Conservation (phyloP, 2,329 filamentous ascomycete species). For the Xylaria sp. region DNA sequence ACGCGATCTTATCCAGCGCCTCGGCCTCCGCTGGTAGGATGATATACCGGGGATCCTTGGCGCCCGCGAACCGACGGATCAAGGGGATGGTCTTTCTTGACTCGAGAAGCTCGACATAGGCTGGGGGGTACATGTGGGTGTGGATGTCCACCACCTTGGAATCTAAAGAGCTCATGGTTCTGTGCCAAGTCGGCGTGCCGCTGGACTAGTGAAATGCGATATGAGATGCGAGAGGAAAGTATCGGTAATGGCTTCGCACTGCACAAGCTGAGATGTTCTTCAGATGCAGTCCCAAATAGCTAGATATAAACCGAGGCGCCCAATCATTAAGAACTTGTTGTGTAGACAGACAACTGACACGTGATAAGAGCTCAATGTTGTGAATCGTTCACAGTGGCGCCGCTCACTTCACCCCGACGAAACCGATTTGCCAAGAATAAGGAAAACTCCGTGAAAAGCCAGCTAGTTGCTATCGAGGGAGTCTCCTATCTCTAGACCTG, state of each 20-base stretch:
- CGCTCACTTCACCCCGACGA: background rate
- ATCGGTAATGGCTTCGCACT: background rate
- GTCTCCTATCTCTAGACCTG: constrained; percentile 17
- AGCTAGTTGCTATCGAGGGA: background rate
- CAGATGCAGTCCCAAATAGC: background rate
- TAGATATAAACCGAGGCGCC: background rate
- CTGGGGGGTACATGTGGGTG: constrained; percentile 75
- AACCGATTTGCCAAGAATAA: background rate
- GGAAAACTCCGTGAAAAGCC: background rate
- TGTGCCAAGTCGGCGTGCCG: background rate
- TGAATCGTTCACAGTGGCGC: background rate
- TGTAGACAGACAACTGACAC: background rate
- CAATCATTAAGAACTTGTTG: background rate
- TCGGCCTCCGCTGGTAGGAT: constrained; percentile 65
- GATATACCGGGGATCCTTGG: constrained; percentile 70
- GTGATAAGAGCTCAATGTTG: constrained; percentile 9
- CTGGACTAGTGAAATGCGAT: background rate
- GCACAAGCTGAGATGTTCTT: background rate
- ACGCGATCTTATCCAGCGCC: constrained; percentile 59
- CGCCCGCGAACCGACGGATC: constrained; percentile 71
- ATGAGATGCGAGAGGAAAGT: background rate
- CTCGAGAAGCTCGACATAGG: constrained; percentile 69
- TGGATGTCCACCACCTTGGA: constrained; percentile 70
- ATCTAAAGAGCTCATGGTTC: constrained; percentile 50
- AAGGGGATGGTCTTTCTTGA: constrained; percentile 73